These are phyloP conservation scores for Ogataea glucozyma DNA, from an alignment of 805 yeast genomes.

Conservation along the genomic window DNA sequence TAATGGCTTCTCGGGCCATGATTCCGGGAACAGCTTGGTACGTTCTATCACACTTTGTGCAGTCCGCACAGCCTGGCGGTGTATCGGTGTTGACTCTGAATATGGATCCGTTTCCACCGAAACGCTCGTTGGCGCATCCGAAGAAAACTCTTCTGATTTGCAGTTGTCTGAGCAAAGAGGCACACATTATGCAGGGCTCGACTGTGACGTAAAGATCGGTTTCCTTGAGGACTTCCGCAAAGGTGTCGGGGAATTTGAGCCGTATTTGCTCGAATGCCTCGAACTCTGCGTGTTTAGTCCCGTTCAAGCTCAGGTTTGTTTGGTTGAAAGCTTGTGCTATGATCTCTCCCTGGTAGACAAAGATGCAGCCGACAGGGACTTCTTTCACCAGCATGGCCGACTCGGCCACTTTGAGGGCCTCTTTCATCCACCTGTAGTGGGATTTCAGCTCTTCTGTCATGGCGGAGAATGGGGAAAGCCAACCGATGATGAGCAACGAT, in stretches of 20 bases:
- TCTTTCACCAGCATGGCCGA: conserved; percentile 66
- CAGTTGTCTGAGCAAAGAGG: conserved; percentile 81
- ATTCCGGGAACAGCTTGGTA: conserved; percentile 77
- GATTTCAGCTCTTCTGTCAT: neutral
- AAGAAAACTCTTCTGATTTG: conserved; percentile 73
- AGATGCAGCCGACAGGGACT: conserved; percentile 84
- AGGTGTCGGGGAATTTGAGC: conserved; percentile 30
- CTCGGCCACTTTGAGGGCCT: conserved; percentile 58
- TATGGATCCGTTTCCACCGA: conserved; percentile 96
- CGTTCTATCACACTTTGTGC: conserved; percentile 25
- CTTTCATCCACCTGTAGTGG: conserved; percentile 46
- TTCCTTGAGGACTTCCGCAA: conserved; percentile 45
- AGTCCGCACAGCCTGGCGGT: conserved; percentile 9
- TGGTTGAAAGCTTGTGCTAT: conserved; percentile 81
- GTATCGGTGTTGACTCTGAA: conserved; percentile 54
- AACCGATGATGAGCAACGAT: neutral
- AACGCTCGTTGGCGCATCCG: conserved; percentile 93
- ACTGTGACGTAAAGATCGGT: conserved; percentile 87
- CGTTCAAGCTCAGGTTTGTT: conserved; percentile 81
- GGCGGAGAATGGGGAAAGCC: neutral
- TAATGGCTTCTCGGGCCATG: conserved; percentile 76
- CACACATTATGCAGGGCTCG: conserved; percentile 99
- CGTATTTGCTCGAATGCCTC: conserved; percentile 66
- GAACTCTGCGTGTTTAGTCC: conserved; percentile 92
- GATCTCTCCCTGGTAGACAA: conserved; percentile 51